Percentiles rank a stretch among this genome's conserved stretches.
Conservation (phyloP, 116 monocot species). For the Trichopus zeylanicus region DNA sequence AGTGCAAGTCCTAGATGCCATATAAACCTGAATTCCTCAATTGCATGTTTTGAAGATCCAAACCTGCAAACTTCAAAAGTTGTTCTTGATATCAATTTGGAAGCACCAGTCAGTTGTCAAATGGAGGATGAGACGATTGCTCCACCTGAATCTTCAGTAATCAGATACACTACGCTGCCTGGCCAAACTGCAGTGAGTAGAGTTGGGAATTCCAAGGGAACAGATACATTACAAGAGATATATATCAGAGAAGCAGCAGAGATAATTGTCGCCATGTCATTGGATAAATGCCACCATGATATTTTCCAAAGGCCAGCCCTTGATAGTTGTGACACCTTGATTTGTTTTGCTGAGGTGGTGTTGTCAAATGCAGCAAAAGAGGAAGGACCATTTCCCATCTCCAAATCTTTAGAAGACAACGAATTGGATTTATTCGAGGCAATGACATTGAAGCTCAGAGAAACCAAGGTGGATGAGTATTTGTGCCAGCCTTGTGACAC, state of each 20-base stretch:
- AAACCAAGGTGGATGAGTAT: conserved; percentile 28
- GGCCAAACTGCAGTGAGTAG: not conserved
- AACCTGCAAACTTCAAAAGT: not conserved
- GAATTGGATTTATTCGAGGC: conserved; percentile 52
- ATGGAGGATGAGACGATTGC: conserved; percentile 6
- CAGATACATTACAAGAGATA: conserved; percentile 1
- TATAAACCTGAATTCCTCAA: conserved; percentile 20
- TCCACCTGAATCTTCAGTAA: not conserved
- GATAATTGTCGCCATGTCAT: conserved; percentile 38
- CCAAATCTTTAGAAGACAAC: conserved; percentile 8
- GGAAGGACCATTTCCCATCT: not conserved
- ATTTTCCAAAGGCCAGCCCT: not conserved
- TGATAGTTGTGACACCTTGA: conserved; percentile 17
- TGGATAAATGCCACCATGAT: not conserved
- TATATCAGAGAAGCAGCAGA: conserved; percentile 29
- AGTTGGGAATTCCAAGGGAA: not conserved
- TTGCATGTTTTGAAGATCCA: conserved; percentile 1
- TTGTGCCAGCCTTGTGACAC: not conserved
- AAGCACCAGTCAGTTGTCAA: conserved; percentile 13
- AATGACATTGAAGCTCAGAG: conserved; percentile 48
- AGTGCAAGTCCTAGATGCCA: conserved; percentile 1
- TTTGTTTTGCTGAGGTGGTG: conserved; percentile 40
- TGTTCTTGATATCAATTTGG: conserved; percentile 27
- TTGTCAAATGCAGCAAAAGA: conserved; percentile 1
- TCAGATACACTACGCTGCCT: not conserved